Percentiles rank a stretch among this genome's conserved stretches.
Conservation (phyloP, 2,329 filamentous ascomycete species). For the Colletotrichum neosansevieriae region DNA sequence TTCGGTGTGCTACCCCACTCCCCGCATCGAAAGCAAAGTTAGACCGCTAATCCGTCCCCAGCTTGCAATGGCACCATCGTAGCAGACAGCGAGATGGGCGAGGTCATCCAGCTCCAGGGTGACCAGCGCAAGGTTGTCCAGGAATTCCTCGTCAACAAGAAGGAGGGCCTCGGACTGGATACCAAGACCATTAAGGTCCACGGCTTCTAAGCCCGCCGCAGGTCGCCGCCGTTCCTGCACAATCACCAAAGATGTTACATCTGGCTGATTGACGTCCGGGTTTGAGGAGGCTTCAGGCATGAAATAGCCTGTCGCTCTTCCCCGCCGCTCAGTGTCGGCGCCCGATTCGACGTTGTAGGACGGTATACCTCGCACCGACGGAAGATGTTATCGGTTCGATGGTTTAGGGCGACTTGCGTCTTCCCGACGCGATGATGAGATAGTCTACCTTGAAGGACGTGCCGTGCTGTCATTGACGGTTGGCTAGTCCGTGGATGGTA, state of each 20-base stretch:
- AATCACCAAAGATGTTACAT: conserved; percentile 7
- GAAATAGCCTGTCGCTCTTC: conserved; percentile 13
- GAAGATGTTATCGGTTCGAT: conserved; percentile 33
- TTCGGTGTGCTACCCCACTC: conserved; percentile 73
- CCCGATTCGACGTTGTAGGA: conserved; percentile 38
- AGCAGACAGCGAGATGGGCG: conserved; percentile 94
- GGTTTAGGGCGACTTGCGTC: conserved; percentile 41
- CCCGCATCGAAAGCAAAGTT: conserved; percentile 15
- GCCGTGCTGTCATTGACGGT: conserved; percentile 30
- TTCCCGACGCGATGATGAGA: conserved; percentile 32
- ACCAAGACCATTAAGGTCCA: conserved; percentile 95
- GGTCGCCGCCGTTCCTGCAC: conserved; percentile 53
- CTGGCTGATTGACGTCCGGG: conserved; percentile 36
- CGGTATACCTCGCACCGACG: conserved; percentile 35
- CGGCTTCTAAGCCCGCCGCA: conserved; percentile 58
- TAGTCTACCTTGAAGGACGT: neutral
- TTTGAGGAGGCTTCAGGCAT: conserved; percentile 16
- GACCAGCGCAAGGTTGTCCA: conserved; percentile 99
- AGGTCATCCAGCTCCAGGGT: conserved; percentile 99
- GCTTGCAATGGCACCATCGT: conserved; percentile 99
- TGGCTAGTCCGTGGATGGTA: conserved; percentile 1
- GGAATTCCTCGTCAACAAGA: conserved; percentile 97
- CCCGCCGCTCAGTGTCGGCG: conserved; percentile 36
- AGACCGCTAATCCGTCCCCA: conserved; percentile 51
- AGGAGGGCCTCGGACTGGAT: conserved; percentile 93